Evolutionary conservation across 805 yeast genomes (phyloP), one percentile per base, ranked within the genome.

Genomic region (Candida sakaeoensis): DNA sequence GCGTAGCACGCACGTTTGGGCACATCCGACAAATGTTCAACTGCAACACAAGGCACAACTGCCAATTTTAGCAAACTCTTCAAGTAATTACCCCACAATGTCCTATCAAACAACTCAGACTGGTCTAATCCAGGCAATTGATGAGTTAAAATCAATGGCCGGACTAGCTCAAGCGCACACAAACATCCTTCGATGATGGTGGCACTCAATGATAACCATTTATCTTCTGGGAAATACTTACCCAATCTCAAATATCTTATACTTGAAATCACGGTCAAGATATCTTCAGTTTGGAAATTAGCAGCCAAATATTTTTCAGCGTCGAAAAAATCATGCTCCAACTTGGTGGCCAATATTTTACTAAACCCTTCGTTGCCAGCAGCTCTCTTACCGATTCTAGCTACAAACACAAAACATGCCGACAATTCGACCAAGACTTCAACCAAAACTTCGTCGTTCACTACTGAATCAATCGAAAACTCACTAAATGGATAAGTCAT

Each of bases 361-460:
- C 51, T 47, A 43, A 62, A 68, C 1, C 82, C 82, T 19, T 68
- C 61, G 1, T 63, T 52, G 0, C 68, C 65, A 4, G 73, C 65
- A 3, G 69, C 53, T 5, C 45, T 50, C 43, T 64, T 68, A 6
- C 77, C 76, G 42, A 78, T 67, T 49, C 74, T 75, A 12, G 81
- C 63, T 18, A 81, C 60, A 50, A 66, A 75, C 12, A 80, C 68
- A 40, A 80, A 74, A n/a, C 84, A 64, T 12, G 82, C 72, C 5
- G 82, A 68, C 36, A 86, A 55, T 54, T 88, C 96, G 30, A 85
- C 63, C 39, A 87, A 62, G 2, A 83, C 68, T 55, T 88, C 96
- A 19, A 80, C 86, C 41, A 84, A 68, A 1, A 72, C 65, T 47
- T 80, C 85, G 45, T 82, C 85, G 46, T 79, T 77, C 14, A 85